Evolutionary conservation across 306 rosid genomes (phyloP).

Genomic region (Corylus heterophylla): DNA sequence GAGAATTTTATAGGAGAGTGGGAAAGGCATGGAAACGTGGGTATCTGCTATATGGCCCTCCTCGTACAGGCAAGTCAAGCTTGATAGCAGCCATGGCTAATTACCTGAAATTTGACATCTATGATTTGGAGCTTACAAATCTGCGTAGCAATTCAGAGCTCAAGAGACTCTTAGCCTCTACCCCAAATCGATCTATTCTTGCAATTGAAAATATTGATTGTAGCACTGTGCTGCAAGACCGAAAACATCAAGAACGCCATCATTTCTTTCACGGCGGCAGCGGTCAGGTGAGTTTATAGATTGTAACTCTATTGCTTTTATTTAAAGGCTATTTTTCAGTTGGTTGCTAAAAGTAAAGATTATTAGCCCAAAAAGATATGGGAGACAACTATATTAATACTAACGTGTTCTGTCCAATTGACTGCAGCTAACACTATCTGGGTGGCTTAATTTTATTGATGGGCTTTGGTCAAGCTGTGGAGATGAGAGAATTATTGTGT

Average conservation of each 20-base stretch:
- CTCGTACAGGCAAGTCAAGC: constrained; percentile 50
- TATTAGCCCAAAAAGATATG: no score
- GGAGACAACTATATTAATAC: no score
- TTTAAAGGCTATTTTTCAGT: not conserved
- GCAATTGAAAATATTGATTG: constrained; percentile 47
- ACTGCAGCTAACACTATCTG: constrained; percentile 30
- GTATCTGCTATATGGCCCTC: constrained; percentile 44
- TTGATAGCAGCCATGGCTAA: constrained; percentile 50
- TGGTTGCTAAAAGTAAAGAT: not conserved
- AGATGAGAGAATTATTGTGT: constrained; percentile 37
- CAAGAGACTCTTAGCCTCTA: constrained; percentile 23
- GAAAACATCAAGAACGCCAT: constrained; percentile 14
- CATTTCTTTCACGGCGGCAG: not conserved
- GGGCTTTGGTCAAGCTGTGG: constrained; percentile 35
- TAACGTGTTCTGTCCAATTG: not conserved
- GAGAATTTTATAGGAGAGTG: constrained; percentile 29
- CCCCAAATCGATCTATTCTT: constrained; percentile 34
- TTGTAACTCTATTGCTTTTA: not conserved
- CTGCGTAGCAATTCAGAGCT: constrained; percentile 23
- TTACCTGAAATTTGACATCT: constrained; percentile 39
- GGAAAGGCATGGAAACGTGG: constrained; percentile 51
- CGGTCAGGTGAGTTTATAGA: constrained; percentile 18
- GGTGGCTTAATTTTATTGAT: constrained; percentile 36
- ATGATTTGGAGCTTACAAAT: constrained; percentile 41
- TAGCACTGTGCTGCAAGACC: constrained; percentile 24